Percentiles rank a stretch among this genome's conserved stretches.
These are phyloP conservation scores for Oryza meyeriana DNA, from an alignment of 176 grass and related monocot species.

Conservation along the genomic window DNA sequence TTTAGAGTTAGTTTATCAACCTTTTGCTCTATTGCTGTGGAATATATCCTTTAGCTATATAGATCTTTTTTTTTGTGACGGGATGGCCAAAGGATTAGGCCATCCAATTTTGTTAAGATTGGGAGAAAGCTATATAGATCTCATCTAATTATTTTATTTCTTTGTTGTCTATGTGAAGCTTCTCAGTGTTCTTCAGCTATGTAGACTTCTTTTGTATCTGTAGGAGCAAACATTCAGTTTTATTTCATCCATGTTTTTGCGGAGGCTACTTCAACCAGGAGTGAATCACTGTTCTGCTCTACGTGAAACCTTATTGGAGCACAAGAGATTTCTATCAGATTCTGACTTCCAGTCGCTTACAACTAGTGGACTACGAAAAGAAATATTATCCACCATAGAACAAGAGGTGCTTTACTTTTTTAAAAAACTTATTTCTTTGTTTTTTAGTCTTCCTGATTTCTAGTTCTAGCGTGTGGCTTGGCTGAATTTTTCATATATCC, in stretches of 20 bases:
- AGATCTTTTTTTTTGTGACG: too few species aligned
- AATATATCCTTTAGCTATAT: slow-evolving; percentile 29
- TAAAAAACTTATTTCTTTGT: not conserved
- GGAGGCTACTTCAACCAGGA: slow-evolving; percentile 89
- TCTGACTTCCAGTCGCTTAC: slow-evolving; percentile 83
- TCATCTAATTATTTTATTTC: slow-evolving; percentile 4
- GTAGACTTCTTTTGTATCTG: slow-evolving; percentile 19
- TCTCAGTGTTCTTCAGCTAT: slow-evolving; percentile 26
- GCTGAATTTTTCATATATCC: slow-evolving; percentile 21
- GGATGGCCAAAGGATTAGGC: too few species aligned
- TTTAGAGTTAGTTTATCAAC: slow-evolving; percentile 13
- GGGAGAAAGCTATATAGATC: slow-evolving; percentile 30
- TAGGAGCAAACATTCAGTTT: slow-evolving; percentile 74
- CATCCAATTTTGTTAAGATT: too few species aligned
- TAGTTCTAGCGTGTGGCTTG: slow-evolving; percentile 21
- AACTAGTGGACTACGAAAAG: slow-evolving; percentile 71
- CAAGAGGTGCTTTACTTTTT: slow-evolving; percentile 52
- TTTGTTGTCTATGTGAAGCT: slow-evolving; percentile 23
- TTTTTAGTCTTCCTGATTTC: slow-evolving; percentile 27
- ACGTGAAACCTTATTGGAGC: slow-evolving; percentile 74
- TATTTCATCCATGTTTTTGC: slow-evolving; percentile 87
- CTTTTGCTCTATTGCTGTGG: not conserved
- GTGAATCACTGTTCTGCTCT: slow-evolving; percentile 79
- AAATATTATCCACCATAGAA: slow-evolving; percentile 82
- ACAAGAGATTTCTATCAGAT: slow-evolving; percentile 85